Percentiles rank a stretch among this genome's conserved stretches.
phyloP scores from a whole-genome alignment of 2,329 filamentous ascomycete species.

The Davidsoniella neocaledoniae region DNA sequence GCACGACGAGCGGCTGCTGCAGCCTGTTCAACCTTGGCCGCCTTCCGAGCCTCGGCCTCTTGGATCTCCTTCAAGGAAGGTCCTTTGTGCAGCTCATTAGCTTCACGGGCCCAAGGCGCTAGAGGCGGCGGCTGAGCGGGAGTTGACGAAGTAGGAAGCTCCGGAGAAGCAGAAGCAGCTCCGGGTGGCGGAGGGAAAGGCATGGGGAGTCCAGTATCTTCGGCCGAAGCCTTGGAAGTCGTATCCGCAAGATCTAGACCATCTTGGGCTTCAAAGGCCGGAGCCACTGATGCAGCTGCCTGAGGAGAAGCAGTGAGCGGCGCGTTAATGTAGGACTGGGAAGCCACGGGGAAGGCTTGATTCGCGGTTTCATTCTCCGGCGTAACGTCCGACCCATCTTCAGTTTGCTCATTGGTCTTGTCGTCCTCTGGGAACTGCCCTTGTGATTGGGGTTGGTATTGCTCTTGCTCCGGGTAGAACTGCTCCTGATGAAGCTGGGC shows the following conservation, averaged over 20 bases:
- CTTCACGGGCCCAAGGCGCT: slow-evolving; percentile 90
- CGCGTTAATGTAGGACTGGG: too few relatives aligned
- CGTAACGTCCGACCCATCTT: neutral
- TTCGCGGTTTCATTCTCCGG: too few relatives aligned
- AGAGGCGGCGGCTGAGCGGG: slow-evolving; percentile 46
- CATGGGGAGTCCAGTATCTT: slow-evolving; percentile 50
- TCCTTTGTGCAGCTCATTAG: slow-evolving; percentile 56
- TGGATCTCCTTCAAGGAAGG: slow-evolving; percentile 95
- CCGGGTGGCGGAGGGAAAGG: slow-evolving; percentile 45
- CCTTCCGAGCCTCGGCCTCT: slow-evolving; percentile 83
- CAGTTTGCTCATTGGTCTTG: neutral
- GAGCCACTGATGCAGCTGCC: slow-evolving; percentile 33
- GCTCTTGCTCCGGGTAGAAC: too few relatives aligned
- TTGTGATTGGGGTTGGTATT: too few relatives aligned
- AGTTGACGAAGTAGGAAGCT: slow-evolving; percentile 25
- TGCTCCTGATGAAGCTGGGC: too few relatives aligned
- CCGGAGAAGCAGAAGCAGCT: slow-evolving; percentile 31
- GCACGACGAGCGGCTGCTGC: slow-evolving; percentile 63
- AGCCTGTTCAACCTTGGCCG: slow-evolving; percentile 71
- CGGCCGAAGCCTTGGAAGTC: slow-evolving; percentile 19
- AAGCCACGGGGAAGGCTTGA: too few relatives aligned
- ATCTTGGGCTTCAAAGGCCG: slow-evolving; percentile 55
- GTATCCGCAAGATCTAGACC: slow-evolving; percentile 22
- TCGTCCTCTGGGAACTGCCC: too few relatives aligned
- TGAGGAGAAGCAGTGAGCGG: neutral